Evolutionary conservation across 2,329 filamentous ascomycete genomes (phyloP).

Genomic region (Pseudogymnoascus verrucosus): DNA sequence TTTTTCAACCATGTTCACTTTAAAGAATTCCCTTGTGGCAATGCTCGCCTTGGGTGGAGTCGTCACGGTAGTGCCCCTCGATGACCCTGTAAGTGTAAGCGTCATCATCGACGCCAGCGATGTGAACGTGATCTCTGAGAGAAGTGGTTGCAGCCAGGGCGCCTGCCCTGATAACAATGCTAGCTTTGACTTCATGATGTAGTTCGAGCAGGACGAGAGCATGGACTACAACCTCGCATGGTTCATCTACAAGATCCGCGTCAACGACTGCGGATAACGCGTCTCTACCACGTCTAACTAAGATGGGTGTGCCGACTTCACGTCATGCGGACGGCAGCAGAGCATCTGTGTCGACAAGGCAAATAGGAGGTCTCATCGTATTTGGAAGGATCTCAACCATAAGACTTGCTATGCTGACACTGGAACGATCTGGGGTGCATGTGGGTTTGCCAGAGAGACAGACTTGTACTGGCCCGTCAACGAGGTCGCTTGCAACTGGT

Average conservation of each 20-base stretch:
- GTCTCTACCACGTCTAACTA: not conserved
- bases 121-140: too few relatives aligned
- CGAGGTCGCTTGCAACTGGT: too few relatives aligned
- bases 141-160: not conserved
- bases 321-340: not conserved
- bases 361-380: not conserved
- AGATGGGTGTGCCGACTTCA: not conserved
- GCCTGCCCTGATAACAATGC: not conserved
- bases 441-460: too few relatives aligned
- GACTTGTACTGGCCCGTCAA: too few relatives aligned
- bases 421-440: too few relatives aligned
- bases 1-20: too few relatives aligned
- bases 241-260: not conserved
- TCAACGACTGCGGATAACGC: not conserved
- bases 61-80: too few relatives aligned
- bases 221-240: not conserved
- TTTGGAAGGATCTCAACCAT: not conserved
- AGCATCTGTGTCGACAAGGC: not conserved
- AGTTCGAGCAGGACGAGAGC: not conserved
- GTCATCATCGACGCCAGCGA: too few relatives aligned
- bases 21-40: too few relatives aligned
- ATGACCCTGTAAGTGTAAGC: too few relatives aligned
- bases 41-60: too few relatives aligned
- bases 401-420: not conserved
- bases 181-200: not conserved